Evolutionary conservation across 129 eudicot genomes (phyloP).

Genomic region (Flaveria sonorensis): DNA sequence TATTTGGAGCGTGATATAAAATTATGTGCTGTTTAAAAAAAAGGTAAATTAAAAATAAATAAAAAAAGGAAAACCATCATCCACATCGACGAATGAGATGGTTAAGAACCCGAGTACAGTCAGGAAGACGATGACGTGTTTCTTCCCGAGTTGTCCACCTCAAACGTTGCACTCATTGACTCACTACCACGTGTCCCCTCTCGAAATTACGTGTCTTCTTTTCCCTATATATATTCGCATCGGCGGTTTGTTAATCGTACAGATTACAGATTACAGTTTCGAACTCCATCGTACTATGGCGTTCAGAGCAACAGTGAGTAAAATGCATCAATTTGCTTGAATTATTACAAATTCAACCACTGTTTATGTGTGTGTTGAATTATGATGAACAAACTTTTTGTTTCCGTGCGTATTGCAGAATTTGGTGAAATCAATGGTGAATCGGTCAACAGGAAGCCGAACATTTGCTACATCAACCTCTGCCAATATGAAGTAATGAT

Average conservation of each 20-base stretch:
- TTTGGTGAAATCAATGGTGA: constrained; percentile 42
- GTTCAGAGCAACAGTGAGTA: constrained; percentile 51
- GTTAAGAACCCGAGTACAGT: constrained; percentile 20
- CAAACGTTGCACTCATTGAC: neutral
- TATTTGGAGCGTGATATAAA: no score
- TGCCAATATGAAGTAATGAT: constrained; percentile 38
- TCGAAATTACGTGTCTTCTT: constrained; percentile 24
- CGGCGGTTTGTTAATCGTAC: neutral
- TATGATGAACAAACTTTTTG: neutral
- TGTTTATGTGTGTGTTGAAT: neutral
- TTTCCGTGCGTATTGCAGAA: constrained; percentile 29
- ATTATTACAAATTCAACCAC: neutral
- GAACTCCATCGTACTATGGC: constrained; percentile 37
- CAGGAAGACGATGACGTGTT: constrained; percentile 18
- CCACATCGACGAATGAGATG: neutral
- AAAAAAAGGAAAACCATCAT: neutral
- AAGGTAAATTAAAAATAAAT: neutral
- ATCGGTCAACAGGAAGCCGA: constrained; percentile 33
- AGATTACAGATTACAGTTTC: neutral
- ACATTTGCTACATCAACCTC: constrained; percentile 55
- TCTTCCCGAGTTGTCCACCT: constrained; percentile 26
- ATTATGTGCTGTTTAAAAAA: neutral
- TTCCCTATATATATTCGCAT: neutral
- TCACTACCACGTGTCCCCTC: constrained; percentile 22
- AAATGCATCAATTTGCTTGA: neutral